Percentiles rank a stretch among this genome's conserved stretches.
These are phyloP conservation scores for Prunus fruticosa DNA, from an alignment of 306 rosid genomes.

Conservation along the genomic window DNA sequence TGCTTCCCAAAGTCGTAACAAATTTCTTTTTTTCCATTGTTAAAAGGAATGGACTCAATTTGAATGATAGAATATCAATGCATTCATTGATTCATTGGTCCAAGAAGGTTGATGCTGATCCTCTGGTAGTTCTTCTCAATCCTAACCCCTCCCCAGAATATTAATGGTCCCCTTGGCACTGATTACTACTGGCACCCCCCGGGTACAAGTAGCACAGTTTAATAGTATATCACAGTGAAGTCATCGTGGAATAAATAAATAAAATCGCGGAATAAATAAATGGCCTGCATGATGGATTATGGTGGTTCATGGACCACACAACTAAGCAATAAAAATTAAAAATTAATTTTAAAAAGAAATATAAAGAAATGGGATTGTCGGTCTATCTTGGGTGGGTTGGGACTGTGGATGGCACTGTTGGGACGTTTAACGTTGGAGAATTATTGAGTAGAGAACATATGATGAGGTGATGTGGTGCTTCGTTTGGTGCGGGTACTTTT, in stretches of 20 bases:
- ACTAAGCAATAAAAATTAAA: neutral
- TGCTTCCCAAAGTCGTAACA: too few species aligned
- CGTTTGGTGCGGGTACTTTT: constrained; percentile 1
- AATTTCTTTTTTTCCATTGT: too few species aligned
- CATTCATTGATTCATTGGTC: neutral
- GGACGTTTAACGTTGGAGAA: constrained; percentile 33
- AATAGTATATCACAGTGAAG: too few species aligned
- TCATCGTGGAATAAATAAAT: too few species aligned
- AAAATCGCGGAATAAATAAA: too few species aligned
- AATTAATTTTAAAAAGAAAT: neutral
- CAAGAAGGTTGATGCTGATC: constrained; percentile 8
- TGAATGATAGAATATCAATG: neutral
- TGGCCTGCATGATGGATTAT: neutral
- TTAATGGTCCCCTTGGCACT: neutral
- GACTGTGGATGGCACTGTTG: neutral
- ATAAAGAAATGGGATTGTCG: neutral
- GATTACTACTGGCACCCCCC: neutral
- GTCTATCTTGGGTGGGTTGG: neutral
- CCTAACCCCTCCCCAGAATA: neutral
- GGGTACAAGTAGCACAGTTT: neutral
- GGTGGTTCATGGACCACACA: constrained; percentile 8
- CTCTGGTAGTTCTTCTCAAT: neutral
- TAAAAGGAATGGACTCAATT: neutral
- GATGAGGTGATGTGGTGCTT: constrained; percentile 33
- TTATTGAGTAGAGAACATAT: neutral